A percentile compares a stretch with the other conserved stretches of the same genome.
Evolutionary conservation across 768 basidiomycete genomes (phyloP).

Genomic region (Phylloporus arenicola): DNA sequence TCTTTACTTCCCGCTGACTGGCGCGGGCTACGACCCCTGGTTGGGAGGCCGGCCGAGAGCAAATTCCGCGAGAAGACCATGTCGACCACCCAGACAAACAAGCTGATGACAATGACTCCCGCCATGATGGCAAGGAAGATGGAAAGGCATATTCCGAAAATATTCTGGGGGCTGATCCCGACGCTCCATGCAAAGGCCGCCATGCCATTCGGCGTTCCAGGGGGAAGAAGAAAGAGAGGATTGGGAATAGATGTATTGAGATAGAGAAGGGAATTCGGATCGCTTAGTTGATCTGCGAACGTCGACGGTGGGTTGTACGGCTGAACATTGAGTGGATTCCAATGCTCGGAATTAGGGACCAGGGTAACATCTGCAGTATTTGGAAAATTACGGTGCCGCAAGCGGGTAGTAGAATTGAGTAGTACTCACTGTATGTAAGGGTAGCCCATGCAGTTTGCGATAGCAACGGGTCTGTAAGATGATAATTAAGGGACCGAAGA

Average conservation of each 20-base stretch:
- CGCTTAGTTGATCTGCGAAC: conserved; percentile 69
- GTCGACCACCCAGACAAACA: conserved; percentile 71
- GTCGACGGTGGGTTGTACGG: conserved; percentile 60
- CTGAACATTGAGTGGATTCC: conserved; percentile 59
- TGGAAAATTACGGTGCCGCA: conserved; percentile 7
- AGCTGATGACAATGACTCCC: conserved; percentile 62
- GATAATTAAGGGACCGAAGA: conserved; percentile 14
- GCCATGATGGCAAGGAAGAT: conserved; percentile 79
- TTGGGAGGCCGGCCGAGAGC: conserved; percentile 13
- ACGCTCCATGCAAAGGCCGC: conserved; percentile 79
- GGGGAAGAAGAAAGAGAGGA: conserved; percentile 64
- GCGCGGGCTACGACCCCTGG: conserved; percentile 34
- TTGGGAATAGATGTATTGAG: conserved; percentile 67
- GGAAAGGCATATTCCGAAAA: conserved; percentile 76
- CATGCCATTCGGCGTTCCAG: conserved; percentile 58
- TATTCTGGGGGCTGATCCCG: conserved; percentile 75
- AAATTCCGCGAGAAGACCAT: conserved; percentile 35
- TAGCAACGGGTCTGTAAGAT: conserved; percentile 73
- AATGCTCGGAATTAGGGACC: conserved; percentile 49
- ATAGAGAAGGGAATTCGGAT: conserved; percentile 70
- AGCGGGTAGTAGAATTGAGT: conserved; percentile 7
- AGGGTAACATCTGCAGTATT: conserved; percentile 63
- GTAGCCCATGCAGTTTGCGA: conserved; percentile 88
- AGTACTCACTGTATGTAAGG: conserved; percentile 58
- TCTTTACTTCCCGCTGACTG: conserved; percentile 50